Evolutionary conservation across 2,329 filamentous ascomycete genomes (phyloP).

Genomic region (Penicillium sp.): DNA sequence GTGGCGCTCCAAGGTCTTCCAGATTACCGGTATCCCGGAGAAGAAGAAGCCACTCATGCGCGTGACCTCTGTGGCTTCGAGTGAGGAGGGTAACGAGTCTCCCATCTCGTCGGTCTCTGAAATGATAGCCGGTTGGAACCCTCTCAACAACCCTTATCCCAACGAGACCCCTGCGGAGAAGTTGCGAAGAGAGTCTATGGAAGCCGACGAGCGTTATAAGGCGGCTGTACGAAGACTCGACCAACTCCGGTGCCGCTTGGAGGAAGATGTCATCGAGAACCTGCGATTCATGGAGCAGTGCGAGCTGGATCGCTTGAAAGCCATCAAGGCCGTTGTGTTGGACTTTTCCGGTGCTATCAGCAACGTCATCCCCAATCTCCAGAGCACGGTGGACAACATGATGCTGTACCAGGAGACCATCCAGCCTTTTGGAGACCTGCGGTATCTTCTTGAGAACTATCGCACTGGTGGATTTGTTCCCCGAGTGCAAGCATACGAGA

Average conservation of each 20-base stretch:
- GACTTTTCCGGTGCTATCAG: constrained; percentile 97
- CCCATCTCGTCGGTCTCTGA: constrained; percentile 83
- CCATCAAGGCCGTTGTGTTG: constrained; percentile 95
- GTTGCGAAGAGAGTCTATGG: constrained; percentile 80
- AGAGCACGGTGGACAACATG: constrained; percentile 97
- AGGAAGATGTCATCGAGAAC: constrained; percentile 89
- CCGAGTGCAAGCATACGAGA: constrained; percentile 90
- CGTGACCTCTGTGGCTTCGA: constrained; percentile 68
- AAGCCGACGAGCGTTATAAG: constrained; percentile 94
- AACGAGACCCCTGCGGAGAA: constrained; percentile 88
- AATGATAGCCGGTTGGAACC: constrained; percentile 88
- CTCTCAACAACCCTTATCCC: constrained; percentile 82
- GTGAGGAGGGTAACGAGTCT: constrained; percentile 65
- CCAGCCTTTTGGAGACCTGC: constrained; percentile 83
- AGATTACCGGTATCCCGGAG: constrained; percentile 80
- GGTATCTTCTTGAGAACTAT: constrained; percentile 95
- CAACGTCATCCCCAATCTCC: constrained; percentile 94
- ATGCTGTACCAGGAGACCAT: constrained; percentile 98
- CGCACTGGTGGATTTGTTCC: constrained; percentile 90
- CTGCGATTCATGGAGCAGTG: constrained; percentile 96
- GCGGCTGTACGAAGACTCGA: constrained; percentile 80
- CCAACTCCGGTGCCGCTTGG: constrained; percentile 85
- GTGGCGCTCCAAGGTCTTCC: constrained; percentile 90
- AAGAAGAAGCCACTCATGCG: constrained; percentile 73
- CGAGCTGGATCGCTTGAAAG: constrained; percentile 91